Evolutionary conservation across 306 rosid genomes (phyloP).

Genomic region (Coriaria nepalensis): DNA sequence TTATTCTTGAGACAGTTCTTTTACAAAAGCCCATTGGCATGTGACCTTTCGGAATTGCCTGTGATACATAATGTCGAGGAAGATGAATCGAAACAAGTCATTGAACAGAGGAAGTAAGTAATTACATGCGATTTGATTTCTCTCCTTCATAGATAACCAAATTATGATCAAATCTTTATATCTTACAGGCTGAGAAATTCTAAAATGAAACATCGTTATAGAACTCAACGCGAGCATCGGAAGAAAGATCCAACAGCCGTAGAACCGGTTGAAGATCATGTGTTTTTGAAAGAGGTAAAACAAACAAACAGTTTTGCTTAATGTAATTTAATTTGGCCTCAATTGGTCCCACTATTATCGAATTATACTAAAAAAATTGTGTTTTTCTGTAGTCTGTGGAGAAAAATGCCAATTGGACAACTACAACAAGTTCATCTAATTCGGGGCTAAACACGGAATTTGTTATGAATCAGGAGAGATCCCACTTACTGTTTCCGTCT

Average conservation of each 20-base stretch:
- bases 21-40: conserved; percentile 60
- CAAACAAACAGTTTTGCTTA: neutral
- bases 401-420: conserved; percentile 16
- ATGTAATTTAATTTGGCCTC: too few species aligned
- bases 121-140: neutral
- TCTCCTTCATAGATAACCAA: neutral
- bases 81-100: conserved; percentile 32
- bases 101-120: conserved; percentile 57
- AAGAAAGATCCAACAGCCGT: conserved; percentile 23
- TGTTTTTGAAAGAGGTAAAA: conserved; percentile 33
- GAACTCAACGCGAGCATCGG: conserved; percentile 25
- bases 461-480: conserved; percentile 25
- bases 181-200: conserved; percentile 38
- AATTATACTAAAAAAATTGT: neutral
- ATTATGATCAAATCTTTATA: neutral
- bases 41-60: conserved; percentile 65
- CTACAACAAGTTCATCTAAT: conserved; percentile 29
- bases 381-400: conserved; percentile 29
- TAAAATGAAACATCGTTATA: conserved; percentile 41
- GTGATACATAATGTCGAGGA: conserved; percentile 22
- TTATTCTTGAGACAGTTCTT: conserved; percentile 72
- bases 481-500: conserved; percentile 22
- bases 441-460: conserved; percentile 26
- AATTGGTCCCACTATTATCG: neutral
- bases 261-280: conserved; percentile 23